Base-by-base conservation (phyloP, 805 yeast genomes). In the Metschnikowia peoriensis region DNA sequence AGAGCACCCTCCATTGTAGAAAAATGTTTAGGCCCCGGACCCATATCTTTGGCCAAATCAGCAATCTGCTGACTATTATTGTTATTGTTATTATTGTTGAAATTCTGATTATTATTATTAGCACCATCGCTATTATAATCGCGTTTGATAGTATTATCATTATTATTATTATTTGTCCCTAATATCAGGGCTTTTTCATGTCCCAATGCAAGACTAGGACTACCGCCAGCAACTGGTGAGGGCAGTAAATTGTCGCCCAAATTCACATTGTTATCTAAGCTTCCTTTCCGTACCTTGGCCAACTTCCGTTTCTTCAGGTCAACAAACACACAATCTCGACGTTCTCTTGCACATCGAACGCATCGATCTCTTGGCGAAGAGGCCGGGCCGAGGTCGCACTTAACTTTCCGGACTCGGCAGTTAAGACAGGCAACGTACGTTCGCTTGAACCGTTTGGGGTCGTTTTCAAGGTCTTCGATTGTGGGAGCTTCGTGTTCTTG, bases 391-490 rank as follows among this genome's bases (percentile, higher is more conserved):
- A 92, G 70, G 64, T 90, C 96, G 72, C 98, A 92, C 62, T 84
- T 84, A 41, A 89, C 89, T 63, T 92, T 93, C 41, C 96, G 79
- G 7, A 84, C 81, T 15, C 97, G 79, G 66, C 98, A 92, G 68
- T 84, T 88, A 46, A 88, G 69, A 62, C 98, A 92, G 1, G 97
- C 97, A 56, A 82, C 79, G 66, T 88, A 92, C 55, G 84, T 82
- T 56, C 97, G 72, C 58, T 74, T 80, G 73, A 79, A 86, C 53
- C 68, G 70, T 17, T 56, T 56, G 15, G 32, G 27, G 35, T 39
- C 46, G 6, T 35, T 15, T 6, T 38, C 51, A 38, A 12, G 17
- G 16, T 38, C 17, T n/a, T n/a, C 35, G 10, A 10, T 12, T 3
- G 35, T 32, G 10, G 14, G 35, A 32, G 35, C 35, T 12, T 32